Base-by-base conservation (phyloP, 257 asterid species). In the Catharanthus roseus region DNA sequence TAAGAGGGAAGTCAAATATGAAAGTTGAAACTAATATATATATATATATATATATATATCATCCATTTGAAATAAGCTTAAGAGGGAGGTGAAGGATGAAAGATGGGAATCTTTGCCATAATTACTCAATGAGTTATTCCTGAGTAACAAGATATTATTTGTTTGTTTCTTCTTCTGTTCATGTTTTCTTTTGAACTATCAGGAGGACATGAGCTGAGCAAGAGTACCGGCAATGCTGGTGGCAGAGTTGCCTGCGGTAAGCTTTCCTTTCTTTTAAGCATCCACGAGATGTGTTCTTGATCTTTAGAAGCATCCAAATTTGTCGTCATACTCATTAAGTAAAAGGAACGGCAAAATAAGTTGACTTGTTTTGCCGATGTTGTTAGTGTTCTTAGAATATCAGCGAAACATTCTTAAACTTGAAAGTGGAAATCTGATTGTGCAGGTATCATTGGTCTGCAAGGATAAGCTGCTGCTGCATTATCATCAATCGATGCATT, bases 151-250 rank as follows among this genome's bases (percentile, higher is more conserved):
- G 13, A 18, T 53, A 29, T 49, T 26, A 18, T 26, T 7, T 9
- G 7, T 29, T 57, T 57, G 24, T 54, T 12, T 23, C 11, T 41
- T 1, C 39, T n/a, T 24, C 21, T 61, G 4, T 58, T 13, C 18
- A 31, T 62, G 12, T 16, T 28, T 50, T 29, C 24, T 56, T 3
- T 39, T 24, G 26, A 60, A 15, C 68, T 33, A 29, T 23, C 68
- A 93, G 98, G 98, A 75, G 97, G 96, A 62, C 96, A 93, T 69
- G 98, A 90, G 69, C 88, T 90, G 77, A 93, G 98, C 90, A 89
- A 87, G 77, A 66, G 75, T 78, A 93, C 97, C 50, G 98, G 98
- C 75, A 93, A 93, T 85, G 97, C 98, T 70, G 98, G 97, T 67
- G 98, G 87, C 70, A 86, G 97, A 77, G 74, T 93, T 79, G 97